These are phyloP conservation scores for Phoma herbarum DNA, from an alignment of 2,329 filamentous ascomycete species.

Conservation along the genomic window DNA sequence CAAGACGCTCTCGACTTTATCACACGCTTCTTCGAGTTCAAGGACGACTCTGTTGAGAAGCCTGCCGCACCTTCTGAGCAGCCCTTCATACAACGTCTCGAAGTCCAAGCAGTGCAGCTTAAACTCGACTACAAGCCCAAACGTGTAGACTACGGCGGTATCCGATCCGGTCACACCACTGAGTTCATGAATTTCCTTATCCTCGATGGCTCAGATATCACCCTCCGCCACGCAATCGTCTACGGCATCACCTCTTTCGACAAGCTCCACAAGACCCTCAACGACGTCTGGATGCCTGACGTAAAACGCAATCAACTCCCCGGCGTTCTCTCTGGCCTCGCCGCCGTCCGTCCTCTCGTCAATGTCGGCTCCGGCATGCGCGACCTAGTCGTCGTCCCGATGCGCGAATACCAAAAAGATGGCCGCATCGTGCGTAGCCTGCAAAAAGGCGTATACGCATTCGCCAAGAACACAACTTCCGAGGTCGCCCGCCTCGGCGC, in stretches of 20 bases:
- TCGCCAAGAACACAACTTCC: slow-evolving; percentile 91
- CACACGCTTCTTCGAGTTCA: slow-evolving; percentile 97
- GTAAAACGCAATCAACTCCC: slow-evolving; percentile 89
- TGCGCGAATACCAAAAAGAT: slow-evolving; percentile 93
- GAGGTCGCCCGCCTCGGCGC: slow-evolving; percentile 95
- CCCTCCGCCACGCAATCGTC: slow-evolving; percentile 86
- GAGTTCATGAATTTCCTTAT: slow-evolving; percentile 99
- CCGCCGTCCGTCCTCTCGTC: slow-evolving; percentile 87
- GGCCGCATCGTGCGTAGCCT: slow-evolving; percentile 91
- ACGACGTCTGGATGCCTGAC: slow-evolving; percentile 96
- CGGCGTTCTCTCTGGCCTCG: slow-evolving; percentile 85
- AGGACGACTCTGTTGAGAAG: slow-evolving; percentile 71
- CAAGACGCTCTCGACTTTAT: slow-evolving; percentile 98
- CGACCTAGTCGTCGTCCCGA: slow-evolving; percentile 86
- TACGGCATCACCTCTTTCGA: slow-evolving; percentile 94
- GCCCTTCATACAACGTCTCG: slow-evolving; percentile 88
- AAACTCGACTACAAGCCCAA: slow-evolving; percentile 98
- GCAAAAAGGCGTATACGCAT: slow-evolving; percentile 86
- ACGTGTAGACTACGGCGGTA: slow-evolving; percentile 91
- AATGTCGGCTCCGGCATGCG: slow-evolving; percentile 89
- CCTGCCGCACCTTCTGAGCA: slow-evolving; percentile 69
- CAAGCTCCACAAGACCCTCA: slow-evolving; percentile 85
- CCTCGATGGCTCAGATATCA: slow-evolving; percentile 86
- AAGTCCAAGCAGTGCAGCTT: slow-evolving; percentile 83
- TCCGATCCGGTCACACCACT: slow-evolving; percentile 91